Conservation (phyloP, 1,139 yeast genomes). For the Sugiyamaella sp. region DNA sequence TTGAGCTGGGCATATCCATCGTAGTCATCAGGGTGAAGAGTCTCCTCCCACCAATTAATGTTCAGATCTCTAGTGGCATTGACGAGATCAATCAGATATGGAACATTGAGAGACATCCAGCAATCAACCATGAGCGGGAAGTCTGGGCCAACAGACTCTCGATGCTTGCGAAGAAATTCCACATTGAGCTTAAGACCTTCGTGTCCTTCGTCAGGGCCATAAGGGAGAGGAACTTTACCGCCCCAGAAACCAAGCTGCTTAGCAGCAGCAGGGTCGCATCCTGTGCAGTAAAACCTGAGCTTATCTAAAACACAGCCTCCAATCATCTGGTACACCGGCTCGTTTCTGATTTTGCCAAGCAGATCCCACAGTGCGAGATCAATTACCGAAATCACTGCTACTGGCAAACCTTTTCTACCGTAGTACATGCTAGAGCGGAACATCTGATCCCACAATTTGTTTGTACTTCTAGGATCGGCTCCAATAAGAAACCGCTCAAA, state of each 20-base stretch:
- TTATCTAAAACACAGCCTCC: constrained; percentile 53
- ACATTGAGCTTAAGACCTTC: constrained; percentile 50
- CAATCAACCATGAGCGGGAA: constrained; percentile 57
- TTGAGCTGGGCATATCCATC: constrained; percentile 51
- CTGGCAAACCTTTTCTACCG: constrained; percentile 53
- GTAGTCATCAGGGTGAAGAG: constrained; percentile 53
- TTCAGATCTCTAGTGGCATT: constrained; percentile 49
- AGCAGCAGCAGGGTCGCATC: constrained; percentile 51
- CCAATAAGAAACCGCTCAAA: constrained; percentile 51
- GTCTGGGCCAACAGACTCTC: constrained; percentile 52
- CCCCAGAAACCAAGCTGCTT: constrained; percentile 54
- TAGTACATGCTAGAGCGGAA: constrained; percentile 55
- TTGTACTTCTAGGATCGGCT: constrained; percentile 51
- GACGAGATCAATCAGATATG: constrained; percentile 51
- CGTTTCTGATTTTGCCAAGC: constrained; percentile 51
- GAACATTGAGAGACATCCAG: constrained; percentile 53
- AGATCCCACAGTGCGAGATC: constrained; percentile 56
- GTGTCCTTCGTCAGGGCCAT: constrained; percentile 54
- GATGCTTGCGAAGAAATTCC: constrained; percentile 49
- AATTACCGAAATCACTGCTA: constrained; percentile 51
- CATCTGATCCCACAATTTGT: constrained; percentile 52
- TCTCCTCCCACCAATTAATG: constrained; percentile 57
- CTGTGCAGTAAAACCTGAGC: constrained; percentile 53
- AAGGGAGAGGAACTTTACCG: constrained; percentile 54
- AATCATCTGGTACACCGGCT: constrained; percentile 54